phyloP scores from a whole-genome alignment of 129 eudicot species.

The Deinandra increscens region DNA sequence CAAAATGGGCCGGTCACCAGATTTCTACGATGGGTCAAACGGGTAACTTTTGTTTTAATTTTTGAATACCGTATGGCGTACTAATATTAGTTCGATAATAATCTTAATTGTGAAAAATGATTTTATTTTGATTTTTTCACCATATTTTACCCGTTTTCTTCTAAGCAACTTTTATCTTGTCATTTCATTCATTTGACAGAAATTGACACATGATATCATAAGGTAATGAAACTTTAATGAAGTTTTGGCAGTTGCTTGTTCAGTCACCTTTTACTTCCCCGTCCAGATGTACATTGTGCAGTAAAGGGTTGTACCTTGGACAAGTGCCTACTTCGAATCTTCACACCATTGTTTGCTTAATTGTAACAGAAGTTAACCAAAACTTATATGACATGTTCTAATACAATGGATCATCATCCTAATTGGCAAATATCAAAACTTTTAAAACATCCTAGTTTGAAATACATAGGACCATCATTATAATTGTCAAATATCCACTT shows the following conservation, averaged over 20 bases:
- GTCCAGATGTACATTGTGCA: slow-evolving; percentile 48
- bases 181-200: not conserved
- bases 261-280: slow-evolving; percentile 61
- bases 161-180: not conserved
- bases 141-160: not conserved
- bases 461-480: no score
- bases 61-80: not conserved
- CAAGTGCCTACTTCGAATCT: slow-evolving; percentile 51
- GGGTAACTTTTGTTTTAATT: not conserved
- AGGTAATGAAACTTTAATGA: slow-evolving; percentile 39
- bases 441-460: no score
- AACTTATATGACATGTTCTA: no score
- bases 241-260: slow-evolving; percentile 56
- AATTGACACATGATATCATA: not conserved
- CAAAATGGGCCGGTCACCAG: not conserved
- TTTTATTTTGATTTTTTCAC: not conserved
- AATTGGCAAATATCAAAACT: no score
- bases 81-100: no score
- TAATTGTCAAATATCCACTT: no score
- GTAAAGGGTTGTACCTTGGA: slow-evolving; percentile 39
- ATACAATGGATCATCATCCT: no score
- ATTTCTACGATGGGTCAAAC: not conserved
- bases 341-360: slow-evolving; percentile 40
- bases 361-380: no score
- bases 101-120: not conserved